These are phyloP conservation scores for Bidens hawaiensis DNA, from an alignment of 140 eudicot species.

Conservation along the genomic window DNA sequence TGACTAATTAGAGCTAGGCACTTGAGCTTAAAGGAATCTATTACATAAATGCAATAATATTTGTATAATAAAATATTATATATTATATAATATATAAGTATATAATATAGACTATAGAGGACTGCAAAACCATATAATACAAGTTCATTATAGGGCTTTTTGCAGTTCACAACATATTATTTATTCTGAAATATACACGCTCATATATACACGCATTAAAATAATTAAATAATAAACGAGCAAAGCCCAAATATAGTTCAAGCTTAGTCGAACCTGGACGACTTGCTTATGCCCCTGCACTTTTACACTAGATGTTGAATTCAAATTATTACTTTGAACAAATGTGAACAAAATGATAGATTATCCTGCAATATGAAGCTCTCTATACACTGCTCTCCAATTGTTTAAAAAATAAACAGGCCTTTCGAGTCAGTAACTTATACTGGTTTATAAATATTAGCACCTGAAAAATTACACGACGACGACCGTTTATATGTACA, in stretches of 20 bases:
- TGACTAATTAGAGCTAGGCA: no score
- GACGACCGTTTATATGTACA: conserved; percentile 32
- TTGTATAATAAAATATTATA: no score
- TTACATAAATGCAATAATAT: no score
- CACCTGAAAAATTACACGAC: conserved; percentile 7
- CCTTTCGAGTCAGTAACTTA: conserved; percentile 27
- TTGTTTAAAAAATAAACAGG: conserved; percentile 24
- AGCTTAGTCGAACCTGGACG: neutral
- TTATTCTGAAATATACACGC: no score
- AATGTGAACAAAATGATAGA: conserved; percentile 12
- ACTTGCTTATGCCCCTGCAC: neutral
- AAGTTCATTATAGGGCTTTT: no score
- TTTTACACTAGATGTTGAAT: neutral
- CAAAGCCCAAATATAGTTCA: neutral
- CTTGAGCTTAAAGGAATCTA: no score
- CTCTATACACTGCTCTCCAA: conserved; percentile 25
- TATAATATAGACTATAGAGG: neutral
- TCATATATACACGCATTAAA: neutral
- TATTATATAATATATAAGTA: no score
- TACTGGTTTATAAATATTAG: conserved; percentile 14
- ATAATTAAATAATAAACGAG: neutral
- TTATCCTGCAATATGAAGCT: conserved; percentile 15
- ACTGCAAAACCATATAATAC: no score
- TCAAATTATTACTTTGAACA: neutral
- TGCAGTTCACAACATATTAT: no score